Evolutionary conservation across 805 yeast genomes (phyloP), one percentile per base, ranked within the genome.

Genomic region (Tetrapisispora fleetii): DNA sequence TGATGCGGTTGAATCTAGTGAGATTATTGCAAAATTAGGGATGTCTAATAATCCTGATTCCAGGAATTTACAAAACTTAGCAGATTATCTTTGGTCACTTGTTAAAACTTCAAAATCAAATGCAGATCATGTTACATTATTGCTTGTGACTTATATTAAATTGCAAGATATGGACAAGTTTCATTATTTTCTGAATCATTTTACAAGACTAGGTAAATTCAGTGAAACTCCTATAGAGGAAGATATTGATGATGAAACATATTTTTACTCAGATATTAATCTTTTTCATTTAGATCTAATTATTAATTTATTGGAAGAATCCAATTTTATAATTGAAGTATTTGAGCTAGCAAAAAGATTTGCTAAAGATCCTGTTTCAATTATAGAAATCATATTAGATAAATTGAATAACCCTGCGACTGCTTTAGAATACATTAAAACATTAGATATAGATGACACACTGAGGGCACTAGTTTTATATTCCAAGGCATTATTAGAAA

Each of bases 111-210:
- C 75, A 2, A 54, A 74, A 14, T 81, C 95, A 0, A 77, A 78
- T n/a, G 73, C 78, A 30, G 95, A 89, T 59, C 97, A 91, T 63
- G 75, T 88, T 6, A 89, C 96, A 0, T 65, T 91, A 24, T 69
- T 90, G 38, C 65, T 90, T 24, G 83, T 91, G 51, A 80, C 91
- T 45, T 81, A 83, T 58, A 85, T 95, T 51, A 88, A 89, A 58
- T 66, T 87, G 56, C 85, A 83, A 51, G 75, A 75, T 51, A 73
- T 72, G 2, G 76, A 73, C 1, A 81, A 81, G 43, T 68, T 91
- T 27, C 73, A 73, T 37, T 54, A 62, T 5, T 88, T 86, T 56
- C 73, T 87, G 22, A 67, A 73, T 2, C 71, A 67, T 48, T 63
- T 55, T 48, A 56, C 51, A 11, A 60, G 70, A 46, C 32, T 50